These are phyloP conservation scores for Neurospora crassa DNA, from an alignment of 2,329 filamentous ascomycete genomes.

Conservation along the genomic window DNA sequence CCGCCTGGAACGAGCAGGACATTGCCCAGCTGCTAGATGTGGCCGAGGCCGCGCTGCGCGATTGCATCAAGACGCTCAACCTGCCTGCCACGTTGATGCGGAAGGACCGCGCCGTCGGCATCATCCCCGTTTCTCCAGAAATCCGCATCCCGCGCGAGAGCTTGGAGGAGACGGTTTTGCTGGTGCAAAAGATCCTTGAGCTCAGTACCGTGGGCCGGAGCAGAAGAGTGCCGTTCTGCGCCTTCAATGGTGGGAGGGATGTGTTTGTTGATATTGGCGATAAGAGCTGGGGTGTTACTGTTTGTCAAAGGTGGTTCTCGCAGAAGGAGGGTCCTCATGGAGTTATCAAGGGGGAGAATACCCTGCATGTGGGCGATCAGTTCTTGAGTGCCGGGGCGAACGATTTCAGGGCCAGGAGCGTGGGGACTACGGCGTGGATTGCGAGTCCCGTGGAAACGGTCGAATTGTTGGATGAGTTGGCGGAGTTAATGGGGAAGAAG, in stretches of 20 bases:
- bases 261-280: slow-evolving; percentile 98
- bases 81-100: slow-evolving; percentile 73
- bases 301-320: slow-evolving; percentile 86
- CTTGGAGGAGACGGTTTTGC: slow-evolving; percentile 90
- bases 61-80: slow-evolving; percentile 70
- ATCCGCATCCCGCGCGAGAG: slow-evolving; percentile 74
- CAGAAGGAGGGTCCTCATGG: slow-evolving; percentile 27
- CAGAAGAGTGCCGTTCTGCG: slow-evolving; percentile 71
- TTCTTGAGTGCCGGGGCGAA: slow-evolving; percentile 93
- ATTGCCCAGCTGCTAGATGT: slow-evolving; percentile 78
- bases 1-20: slow-evolving; percentile 63
- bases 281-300: slow-evolving; percentile 90
- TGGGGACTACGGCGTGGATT: slow-evolving; percentile 95
- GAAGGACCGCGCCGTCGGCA: slow-evolving; percentile 80
- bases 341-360: slow-evolving; percentile 62
- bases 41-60: slow-evolving; percentile 72
- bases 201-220: slow-evolving; percentile 56
- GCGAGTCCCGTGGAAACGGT: slow-evolving; percentile 88
- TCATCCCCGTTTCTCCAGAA: slow-evolving; percentile 54
- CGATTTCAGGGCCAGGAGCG: slow-evolving; percentile 89
- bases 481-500: slow-evolving; percentile 44
- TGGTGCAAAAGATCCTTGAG: slow-evolving; percentile 88
- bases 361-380: slow-evolving; percentile 92
- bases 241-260: slow-evolving; percentile 95
- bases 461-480: slow-evolving; percentile 75